These are phyloP conservation scores for Alternaria sp. DNA, from an alignment of 2,329 filamentous ascomycete genomes.

Conservation along the genomic window DNA sequence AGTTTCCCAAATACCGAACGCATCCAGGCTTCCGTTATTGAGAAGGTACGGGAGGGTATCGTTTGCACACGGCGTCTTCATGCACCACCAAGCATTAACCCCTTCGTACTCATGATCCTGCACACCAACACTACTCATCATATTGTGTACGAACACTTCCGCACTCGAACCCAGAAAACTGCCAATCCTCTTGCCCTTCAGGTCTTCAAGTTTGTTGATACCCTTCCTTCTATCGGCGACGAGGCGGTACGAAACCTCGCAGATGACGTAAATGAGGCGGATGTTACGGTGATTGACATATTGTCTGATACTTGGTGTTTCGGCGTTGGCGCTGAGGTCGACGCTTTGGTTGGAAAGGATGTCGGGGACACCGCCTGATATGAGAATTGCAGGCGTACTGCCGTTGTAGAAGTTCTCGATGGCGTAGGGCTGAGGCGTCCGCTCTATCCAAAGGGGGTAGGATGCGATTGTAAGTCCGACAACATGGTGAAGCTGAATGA, in stretches of 20 bases:
- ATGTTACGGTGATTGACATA: conserved; percentile 31
- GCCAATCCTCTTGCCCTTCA: conserved; percentile 35
- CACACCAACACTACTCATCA: conserved; percentile 26
- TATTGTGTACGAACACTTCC: conserved; percentile 26
- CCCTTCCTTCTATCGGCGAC: conserved; percentile 26
- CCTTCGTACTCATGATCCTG: conserved; percentile 21
- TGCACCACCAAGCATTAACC: conserved; percentile 26
- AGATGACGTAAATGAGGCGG: conserved; percentile 37
- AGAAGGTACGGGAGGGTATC: conserved; percentile 27
- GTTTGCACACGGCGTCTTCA: conserved; percentile 26
- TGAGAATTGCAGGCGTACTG: background rate
- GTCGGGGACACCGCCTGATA: conserved; percentile 22
- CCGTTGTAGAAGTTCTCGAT: conserved; percentile 15
- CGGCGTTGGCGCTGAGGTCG: conserved; percentile 38
- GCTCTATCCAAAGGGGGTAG: conserved; percentile 32
- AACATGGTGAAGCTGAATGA: background rate
- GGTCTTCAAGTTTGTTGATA: conserved; percentile 24
- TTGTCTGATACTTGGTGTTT: conserved; percentile 36
- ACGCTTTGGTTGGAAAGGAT: conserved; percentile 23
- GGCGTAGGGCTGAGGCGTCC: conserved; percentile 34
- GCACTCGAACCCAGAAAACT: conserved; percentile 22
- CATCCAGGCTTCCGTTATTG: conserved; percentile 21
- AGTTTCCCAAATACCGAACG: conserved; percentile 37
- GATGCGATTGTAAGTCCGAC: conserved; percentile 17
- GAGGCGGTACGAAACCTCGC: conserved; percentile 35